Percentiles rank a stretch among this genome's conserved stretches.
phyloP scores from a whole-genome alignment of 176 grass and related monocot genomes.

The Oryza brachyantha region DNA sequence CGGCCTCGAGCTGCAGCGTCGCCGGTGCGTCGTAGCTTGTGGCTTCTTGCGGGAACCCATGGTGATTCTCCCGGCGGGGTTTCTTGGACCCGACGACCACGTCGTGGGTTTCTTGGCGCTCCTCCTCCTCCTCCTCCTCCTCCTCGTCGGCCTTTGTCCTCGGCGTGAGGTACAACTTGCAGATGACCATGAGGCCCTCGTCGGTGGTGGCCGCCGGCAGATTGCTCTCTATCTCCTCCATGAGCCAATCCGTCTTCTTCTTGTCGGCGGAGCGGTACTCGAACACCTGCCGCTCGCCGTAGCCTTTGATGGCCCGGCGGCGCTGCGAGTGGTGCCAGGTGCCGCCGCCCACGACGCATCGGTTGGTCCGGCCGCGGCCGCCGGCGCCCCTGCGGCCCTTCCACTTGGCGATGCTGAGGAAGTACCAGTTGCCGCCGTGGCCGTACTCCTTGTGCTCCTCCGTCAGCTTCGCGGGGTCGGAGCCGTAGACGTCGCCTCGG shows the following conservation, averaged over 20 bases:
- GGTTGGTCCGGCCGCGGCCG: not conserved
- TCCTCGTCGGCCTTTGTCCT: not conserved
- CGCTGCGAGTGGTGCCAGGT: not conserved
- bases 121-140: not conserved
- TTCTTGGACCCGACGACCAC: not conserved
- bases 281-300: not conserved
- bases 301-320: not conserved
- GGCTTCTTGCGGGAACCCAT: no score
- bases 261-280: not conserved
- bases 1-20: no score
- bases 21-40: no score
- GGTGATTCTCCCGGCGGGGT: no score
- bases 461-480: not conserved
- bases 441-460: not conserved
- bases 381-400: not conserved
- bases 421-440: conserved; percentile 12
- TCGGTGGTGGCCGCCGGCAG: not conserved
- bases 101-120: not conserved
- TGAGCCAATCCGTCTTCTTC: not conserved
- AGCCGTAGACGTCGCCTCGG: not conserved
- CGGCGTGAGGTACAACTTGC: not conserved
- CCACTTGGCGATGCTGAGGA: not conserved
- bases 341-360: not conserved
- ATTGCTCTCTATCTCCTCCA: not conserved
- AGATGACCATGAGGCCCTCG: not conserved